A percentile compares a stretch with the other conserved stretches of the same genome.
Conservation (phyloP, 2,329 filamentous ascomycete species). For the Aspergillus ruber region DNA sequence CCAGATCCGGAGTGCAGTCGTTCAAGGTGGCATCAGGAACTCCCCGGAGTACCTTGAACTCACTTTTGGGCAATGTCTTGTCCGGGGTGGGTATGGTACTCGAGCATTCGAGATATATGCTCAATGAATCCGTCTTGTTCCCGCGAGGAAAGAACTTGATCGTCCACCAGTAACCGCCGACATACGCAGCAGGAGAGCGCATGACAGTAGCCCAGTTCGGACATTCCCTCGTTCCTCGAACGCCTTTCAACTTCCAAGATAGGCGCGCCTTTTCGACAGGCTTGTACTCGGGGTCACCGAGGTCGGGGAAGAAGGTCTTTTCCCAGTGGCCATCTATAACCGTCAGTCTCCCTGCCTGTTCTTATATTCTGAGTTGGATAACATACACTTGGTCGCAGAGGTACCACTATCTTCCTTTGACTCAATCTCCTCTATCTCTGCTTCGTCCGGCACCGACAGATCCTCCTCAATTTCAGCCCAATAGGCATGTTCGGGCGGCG, state of each 20-base stretch:
- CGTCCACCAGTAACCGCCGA: conserved; percentile 58
- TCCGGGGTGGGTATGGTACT: conserved; percentile 39
- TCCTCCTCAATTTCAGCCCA: conserved; percentile 55
- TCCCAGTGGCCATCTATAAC: conserved; percentile 51
- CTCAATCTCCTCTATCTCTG: conserved; percentile 54
- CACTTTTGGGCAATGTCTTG: conserved; percentile 30
- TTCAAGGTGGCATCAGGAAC: conserved; percentile 30
- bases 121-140: conserved; percentile 53
- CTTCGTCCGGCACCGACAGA: conserved; percentile 48
- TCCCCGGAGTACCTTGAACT: conserved; percentile 37
- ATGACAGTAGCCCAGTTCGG: conserved; percentile 55
- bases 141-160: conserved; percentile 61
- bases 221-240: conserved; percentile 55
- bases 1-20: conserved; percentile 22
- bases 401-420: conserved; percentile 39
- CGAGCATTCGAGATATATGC: conserved; percentile 58
- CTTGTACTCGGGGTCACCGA: conserved; percentile 54
- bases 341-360: conserved; percentile 1
- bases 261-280: conserved; percentile 51
- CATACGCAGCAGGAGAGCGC: conserved; percentile 49
- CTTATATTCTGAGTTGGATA: neutral
- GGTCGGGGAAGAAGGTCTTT: conserved; percentile 47
- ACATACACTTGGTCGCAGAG: conserved; percentile 50
- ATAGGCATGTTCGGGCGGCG: conserved; percentile 32
- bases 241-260: conserved; percentile 52